Conservation (phyloP, 495 filamentous ascomycete species). For the Podospora australis region DNA sequence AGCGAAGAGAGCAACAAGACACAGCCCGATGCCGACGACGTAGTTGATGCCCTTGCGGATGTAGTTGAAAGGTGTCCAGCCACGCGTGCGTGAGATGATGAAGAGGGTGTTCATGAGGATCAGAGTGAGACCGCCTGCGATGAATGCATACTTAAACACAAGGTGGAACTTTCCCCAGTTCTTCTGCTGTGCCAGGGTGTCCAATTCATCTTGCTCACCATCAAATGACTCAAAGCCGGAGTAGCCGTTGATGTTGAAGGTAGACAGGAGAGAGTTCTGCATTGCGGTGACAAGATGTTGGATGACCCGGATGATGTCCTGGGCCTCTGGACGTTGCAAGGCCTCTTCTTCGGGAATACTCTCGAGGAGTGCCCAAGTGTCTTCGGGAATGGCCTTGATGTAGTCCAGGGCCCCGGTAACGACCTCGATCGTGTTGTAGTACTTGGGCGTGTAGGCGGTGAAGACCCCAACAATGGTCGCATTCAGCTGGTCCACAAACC, state of each 20-base stretch:
- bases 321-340: background rate
- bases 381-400: conserved; percentile 20
- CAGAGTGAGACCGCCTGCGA: conserved; percentile 38
- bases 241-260: conserved; percentile 21
- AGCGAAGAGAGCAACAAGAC: conserved; percentile 24
- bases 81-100: conserved; percentile 25
- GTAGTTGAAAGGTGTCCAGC: conserved; percentile 30
- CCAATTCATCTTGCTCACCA: conserved; percentile 4
- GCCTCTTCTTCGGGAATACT: background rate
- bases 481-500: conserved; percentile 4
- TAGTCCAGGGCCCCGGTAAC: conserved; percentile 17
- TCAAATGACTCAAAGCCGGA: conserved; percentile 6
- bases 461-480: conserved; percentile 18
- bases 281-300: background rate
- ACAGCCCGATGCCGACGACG: conserved; percentile 24
- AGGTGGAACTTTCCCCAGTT: conserved; percentile 38
- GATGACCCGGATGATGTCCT: background rate
- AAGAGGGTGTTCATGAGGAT: conserved; percentile 35
- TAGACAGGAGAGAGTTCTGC: conserved; percentile 18
- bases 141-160: conserved; percentile 38
- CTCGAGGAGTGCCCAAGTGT: conserved; percentile 14
- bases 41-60: conserved; percentile 32
- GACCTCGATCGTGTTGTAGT: conserved; percentile 7
- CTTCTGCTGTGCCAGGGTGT: background rate
- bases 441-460: conserved; percentile 20